Evolutionary conservation across 768 basidiomycete species (phyloP), one percentile per base, ranked within the genome.

Genomic region (Agrocybe pediades): DNA sequence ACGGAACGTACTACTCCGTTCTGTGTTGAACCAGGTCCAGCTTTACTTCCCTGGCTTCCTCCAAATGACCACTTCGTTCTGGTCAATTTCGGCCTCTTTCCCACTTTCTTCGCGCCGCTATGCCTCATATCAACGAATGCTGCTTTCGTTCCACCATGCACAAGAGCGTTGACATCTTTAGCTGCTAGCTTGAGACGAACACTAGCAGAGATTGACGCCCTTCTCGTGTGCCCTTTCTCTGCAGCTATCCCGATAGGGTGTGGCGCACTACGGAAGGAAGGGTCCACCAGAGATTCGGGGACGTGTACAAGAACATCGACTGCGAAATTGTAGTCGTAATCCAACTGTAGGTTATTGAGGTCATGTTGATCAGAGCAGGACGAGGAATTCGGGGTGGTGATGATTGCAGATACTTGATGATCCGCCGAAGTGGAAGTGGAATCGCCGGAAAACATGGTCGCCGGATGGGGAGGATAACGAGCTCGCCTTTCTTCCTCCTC

Each of bases 271-370:
- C 15, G 13, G 21, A 30, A 33, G 16, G 44, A 27, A 9, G 42
- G 33, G 33, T 36, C 33, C 6, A 36, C 33, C 13, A 36, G 17
- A 2, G 45, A 3, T 44, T 27, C 33, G 13, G 9, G 11, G 15
- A 43, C 45, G 17, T 55, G 26, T 8, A 55, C 27, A 17, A 60
- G 49, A 2, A 52, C 46, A 11, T 60, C 45, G 19, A 60, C 49
- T 0, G 59, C 59, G 26, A 55, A 46, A 23, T 42, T 29, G 45
- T 60, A 60, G 40, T 60, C 59, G 36, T 60, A 60, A 27, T 57
- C 55, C n/a, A 56, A 33, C 30, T 45, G 48, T 27, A 26, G 29
- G 39, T 25, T 3, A 53, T 25, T 11, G 24, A 23, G 20, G 21
- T 40, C 9, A 16, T 51, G n/a, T 43, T 45, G 20, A 30, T 19